Base-by-base conservation (phyloP, 2,329 filamentous ascomycete species). In the Aphanoascus verrucosus region DNA sequence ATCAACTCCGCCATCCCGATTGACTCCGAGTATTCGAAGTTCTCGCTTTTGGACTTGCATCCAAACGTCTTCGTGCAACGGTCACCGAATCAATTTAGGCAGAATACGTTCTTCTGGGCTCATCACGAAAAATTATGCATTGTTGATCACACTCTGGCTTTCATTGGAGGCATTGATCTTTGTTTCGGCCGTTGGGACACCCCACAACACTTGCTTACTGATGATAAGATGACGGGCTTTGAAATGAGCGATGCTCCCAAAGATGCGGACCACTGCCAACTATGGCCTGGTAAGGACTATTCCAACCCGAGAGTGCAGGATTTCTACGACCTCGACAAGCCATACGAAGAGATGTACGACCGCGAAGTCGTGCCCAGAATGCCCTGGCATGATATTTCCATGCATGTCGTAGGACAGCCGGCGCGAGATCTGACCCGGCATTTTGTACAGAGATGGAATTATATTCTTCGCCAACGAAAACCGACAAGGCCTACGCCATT, bases 41-140 rank as follows among this genome's bases (percentile, higher is more conserved):
- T 90, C 70, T 95, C 90, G 1, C 78, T 98, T 55, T 80, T 98
- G 46, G 94, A 97, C 65, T 77, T 98, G 6, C 91, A 97, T 62
- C 89, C 89, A 17, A 98, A 98, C 67, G 96, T 98, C 58, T 95
- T 95, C 62, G 89, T 98, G 12, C 89, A 97, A 66, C 79, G 93
- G 63, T 97, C 93, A 2, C 93, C 93, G 0, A 96, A 98, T 62
- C 93, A 98, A 69, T 90, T 97, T 71, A 87, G 94, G 64, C 94
- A 98, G 72, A 97, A 97, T 63, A 94, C 95, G 44, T 98, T 98
- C 74, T 98, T 98, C 75, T 98, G 94, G 69, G 93, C 93, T 0
- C 93, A 98, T 66, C 93, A 98, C 66, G 93, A 98, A 64, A 98
- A 98, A 66, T 91, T 96, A 65, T 86, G 97, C 53, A 87, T 98